These are phyloP conservation scores for Thalassiosira hispida DNA, from an alignment of 352 stramenopile species.

Conservation along the genomic window DNA sequence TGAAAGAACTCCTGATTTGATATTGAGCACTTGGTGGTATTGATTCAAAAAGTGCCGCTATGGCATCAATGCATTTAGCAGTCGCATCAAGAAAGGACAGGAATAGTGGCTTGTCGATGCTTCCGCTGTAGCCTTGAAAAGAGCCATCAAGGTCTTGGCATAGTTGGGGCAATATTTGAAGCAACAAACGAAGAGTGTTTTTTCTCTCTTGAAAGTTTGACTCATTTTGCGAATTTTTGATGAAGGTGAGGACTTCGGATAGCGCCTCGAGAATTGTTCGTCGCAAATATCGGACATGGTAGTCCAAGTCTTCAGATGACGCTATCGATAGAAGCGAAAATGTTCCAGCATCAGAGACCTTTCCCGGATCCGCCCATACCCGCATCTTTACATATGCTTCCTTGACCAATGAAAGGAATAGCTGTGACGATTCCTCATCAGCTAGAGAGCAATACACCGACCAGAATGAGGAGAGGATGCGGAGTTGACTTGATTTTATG, in stretches of 20 bases:
- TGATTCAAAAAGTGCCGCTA: constrained; percentile 19
- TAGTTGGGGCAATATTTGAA: constrained; percentile 35
- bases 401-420: constrained; percentile 42
- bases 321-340: constrained; percentile 41
- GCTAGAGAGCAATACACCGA: constrained; percentile 38
- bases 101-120: constrained; percentile 31
- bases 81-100: constrained; percentile 36
- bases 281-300: constrained; percentile 31
- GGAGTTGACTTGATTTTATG: neutral
- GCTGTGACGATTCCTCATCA: constrained; percentile 49
- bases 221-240: constrained; percentile 1
- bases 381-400: constrained; percentile 20
- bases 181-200: constrained; percentile 26
- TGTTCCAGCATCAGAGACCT: constrained; percentile 1
- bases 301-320: constrained; percentile 35
- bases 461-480: constrained; percentile 21
- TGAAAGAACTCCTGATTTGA: constrained; percentile 25
- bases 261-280: constrained; percentile 23
- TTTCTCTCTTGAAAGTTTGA: constrained; percentile 23
- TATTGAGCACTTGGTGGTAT: constrained; percentile 22
- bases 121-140: constrained; percentile 47
- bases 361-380: constrained; percentile 8
- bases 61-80: constrained; percentile 43
- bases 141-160: constrained; percentile 41
- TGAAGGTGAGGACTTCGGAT: constrained; percentile 11